Evolutionary conservation across 2,329 filamentous ascomycete species (phyloP).

Genomic region (Emergomyces pasteurianus): DNA sequence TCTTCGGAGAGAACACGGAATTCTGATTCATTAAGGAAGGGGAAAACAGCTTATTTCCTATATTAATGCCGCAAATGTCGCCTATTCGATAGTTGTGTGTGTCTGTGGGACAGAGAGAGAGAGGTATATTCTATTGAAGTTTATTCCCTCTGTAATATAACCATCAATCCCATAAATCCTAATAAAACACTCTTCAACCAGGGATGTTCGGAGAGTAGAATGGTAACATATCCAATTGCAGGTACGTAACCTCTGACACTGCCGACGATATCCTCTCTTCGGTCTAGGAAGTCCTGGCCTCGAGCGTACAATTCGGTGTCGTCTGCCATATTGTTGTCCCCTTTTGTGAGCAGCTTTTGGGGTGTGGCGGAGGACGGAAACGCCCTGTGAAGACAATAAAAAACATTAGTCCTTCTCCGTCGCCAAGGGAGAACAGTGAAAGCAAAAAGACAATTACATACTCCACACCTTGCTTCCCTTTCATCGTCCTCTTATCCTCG

Average conservation of each 20-base stretch:
- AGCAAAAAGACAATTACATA: neutral
- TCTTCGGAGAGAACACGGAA: too few relatives aligned
- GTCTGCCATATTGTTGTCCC: constrained; percentile 89
- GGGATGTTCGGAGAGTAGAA: constrained; percentile 85
- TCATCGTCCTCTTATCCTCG: constrained; percentile 26
- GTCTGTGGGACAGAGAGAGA: neutral
- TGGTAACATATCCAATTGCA: constrained; percentile 94
- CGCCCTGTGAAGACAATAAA: neutral
- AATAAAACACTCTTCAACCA: constrained; percentile 95
- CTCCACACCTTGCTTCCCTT: constrained; percentile 11
- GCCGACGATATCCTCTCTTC: constrained; percentile 76
- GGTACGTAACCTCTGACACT: constrained; percentile 87
- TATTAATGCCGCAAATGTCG: too few relatives aligned
- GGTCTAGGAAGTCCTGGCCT: constrained; percentile 75
- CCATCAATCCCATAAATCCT: constrained; percentile 87
- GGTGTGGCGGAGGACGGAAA: constrained; percentile 12
- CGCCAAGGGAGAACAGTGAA: neutral
- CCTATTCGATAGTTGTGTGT: neutral
- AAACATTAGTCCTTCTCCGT: neutral
- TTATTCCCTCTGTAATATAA: constrained; percentile 82
- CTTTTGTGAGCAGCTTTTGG: constrained; percentile 74
- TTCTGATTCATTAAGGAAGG: neutral
- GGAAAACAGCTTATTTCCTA: too few relatives aligned
- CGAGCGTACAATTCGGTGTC: constrained; percentile 83
- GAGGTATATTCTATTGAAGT: neutral